These are phyloP conservation scores for Ehretia macrophylla DNA, from an alignment of 257 asterid genomes.

Conservation along the genomic window DNA sequence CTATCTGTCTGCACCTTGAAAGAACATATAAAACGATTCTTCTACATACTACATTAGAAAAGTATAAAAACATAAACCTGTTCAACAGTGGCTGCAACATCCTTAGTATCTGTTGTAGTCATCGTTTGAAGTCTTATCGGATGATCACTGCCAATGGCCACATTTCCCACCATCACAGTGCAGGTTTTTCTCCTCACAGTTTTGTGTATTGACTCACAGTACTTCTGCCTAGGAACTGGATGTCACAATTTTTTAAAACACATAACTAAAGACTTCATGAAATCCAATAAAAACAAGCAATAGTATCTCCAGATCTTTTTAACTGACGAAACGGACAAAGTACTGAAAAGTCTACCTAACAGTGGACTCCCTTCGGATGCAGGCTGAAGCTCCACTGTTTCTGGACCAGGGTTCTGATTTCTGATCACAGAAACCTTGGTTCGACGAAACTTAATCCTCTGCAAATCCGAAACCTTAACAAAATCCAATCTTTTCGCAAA, in stretches of 20 bases:
- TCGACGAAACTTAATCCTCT: conserved; percentile 62
- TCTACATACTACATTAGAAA: not conserved
- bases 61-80: conserved; percentile 52
- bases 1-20: no score
- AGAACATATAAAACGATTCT: not conserved
- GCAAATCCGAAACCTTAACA: conserved; percentile 57
- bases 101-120: conserved; percentile 99
- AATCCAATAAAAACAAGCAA: not conserved
- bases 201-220: conserved; percentile 86
- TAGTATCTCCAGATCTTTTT: not conserved
- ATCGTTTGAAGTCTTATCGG: conserved; percentile 96
- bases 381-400: conserved; percentile 83
- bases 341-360: conserved; percentile 49
- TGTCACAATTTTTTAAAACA: conserved; percentile 20
- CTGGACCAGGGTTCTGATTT: conserved; percentile 71
- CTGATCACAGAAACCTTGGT: conserved; percentile 58
- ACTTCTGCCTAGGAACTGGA: conserved; percentile 92
- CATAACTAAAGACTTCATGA: not conserved
- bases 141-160: conserved; percentile 93
- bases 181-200: conserved; percentile 86
- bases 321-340: not conserved
- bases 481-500: conserved; percentile 63
- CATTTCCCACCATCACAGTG: conserved; percentile 98
- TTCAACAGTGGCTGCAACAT: conserved; percentile 90
- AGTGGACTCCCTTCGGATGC: conserved; percentile 93